Base-by-base conservation (phyloP, 495 filamentous ascomycete species). In the Aspergillus coremiiformis region DNA sequence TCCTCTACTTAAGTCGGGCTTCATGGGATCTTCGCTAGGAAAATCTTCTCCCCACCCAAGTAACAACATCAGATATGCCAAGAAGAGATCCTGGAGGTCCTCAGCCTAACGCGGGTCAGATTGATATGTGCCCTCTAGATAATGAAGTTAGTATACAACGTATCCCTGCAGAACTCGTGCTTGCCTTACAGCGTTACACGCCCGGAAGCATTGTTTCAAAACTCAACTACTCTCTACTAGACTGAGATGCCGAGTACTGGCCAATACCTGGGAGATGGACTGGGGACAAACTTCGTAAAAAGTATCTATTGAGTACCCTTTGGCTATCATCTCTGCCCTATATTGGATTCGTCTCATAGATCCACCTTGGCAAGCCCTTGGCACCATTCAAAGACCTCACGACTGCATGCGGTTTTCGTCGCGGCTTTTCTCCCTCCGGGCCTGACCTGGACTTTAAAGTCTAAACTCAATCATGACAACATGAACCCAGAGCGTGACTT, bases 331-430 rank as follows among this genome's bases (percentile, higher is more conserved):
- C 11, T 44, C 42, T 30, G 26, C 50, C 39, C 41, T 41, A 39
- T 20, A 12, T 53, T 44, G 23, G 52, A 54, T 51, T 47, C 44
- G 54, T 58, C 56, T 47, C 51, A 54, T 44, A 55, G 46, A 49
- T 45, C 9, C 35, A 54, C 19, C 43, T 51, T 51, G 43, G 51
- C 51, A 42, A 17, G 15, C 15, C 17, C 37, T 41, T 41, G 37
- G 37, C 37, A 21, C 37, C n/a, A 19, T 11, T 17, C 37, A 6
- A 41, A 12, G 50, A 44, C 23, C 35, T 55, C 35, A 41, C 22
- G 33, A 15, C 47, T 47, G 42, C 35, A 47, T 47, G 47, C 47
- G 50, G 49, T 46, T 51, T 58, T 47, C 42, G 42, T 44, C 32
- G 39, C 39, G 19, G 26, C 30, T 24, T n/a, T 47, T 35, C 27